These are phyloP conservation scores for Aspergillus costaricaensis DNA, from an alignment of 2,329 filamentous ascomycete species.

Conservation along the genomic window DNA sequence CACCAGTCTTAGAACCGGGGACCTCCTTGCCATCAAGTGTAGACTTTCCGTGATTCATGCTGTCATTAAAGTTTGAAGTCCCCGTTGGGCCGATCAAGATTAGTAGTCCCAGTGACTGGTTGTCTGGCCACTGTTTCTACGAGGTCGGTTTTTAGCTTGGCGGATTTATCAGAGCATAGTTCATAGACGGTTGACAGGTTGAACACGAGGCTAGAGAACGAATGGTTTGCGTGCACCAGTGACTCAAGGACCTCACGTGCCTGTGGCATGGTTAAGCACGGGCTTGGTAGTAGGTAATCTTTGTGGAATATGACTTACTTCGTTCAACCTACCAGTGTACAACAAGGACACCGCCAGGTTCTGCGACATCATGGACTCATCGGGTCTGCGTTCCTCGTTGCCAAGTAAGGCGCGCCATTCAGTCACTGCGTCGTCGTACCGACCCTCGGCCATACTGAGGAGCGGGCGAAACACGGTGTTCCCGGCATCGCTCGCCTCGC, in stretches of 20 bases:
- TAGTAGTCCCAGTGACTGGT: conserved; percentile 55
- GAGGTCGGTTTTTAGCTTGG: conserved; percentile 68
- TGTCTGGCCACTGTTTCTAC: conserved; percentile 68
- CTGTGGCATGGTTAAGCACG: conserved; percentile 39
- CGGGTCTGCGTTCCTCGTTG: conserved; percentile 44
- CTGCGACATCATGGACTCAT: conserved; percentile 72
- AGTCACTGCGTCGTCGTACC: conserved; percentile 64
- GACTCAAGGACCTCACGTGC: conserved; percentile 68
- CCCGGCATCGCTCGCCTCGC: conserved; percentile 41
- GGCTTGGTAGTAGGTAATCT: neutral
- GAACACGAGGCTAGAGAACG: conserved; percentile 80
- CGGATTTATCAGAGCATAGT: conserved; percentile 76
- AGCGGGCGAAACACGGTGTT: conserved; percentile 57
- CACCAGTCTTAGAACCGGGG: neutral
- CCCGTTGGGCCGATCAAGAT: conserved; percentile 70
- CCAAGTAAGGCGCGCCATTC: conserved; percentile 61
- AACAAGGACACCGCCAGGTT: conserved; percentile 83
- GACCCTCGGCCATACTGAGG: conserved; percentile 74
- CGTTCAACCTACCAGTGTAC: conserved; percentile 74
- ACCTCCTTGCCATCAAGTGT: neutral
- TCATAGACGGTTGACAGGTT: conserved; percentile 92
- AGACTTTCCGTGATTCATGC: conserved; percentile 7
- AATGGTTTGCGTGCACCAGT: conserved; percentile 62
- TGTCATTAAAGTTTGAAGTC: conserved; percentile 71
- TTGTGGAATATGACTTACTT: conserved; percentile 52